These are phyloP conservation scores for Detonula confervacea DNA, from an alignment of 352 stramenopile genomes.

Conservation along the genomic window DNA sequence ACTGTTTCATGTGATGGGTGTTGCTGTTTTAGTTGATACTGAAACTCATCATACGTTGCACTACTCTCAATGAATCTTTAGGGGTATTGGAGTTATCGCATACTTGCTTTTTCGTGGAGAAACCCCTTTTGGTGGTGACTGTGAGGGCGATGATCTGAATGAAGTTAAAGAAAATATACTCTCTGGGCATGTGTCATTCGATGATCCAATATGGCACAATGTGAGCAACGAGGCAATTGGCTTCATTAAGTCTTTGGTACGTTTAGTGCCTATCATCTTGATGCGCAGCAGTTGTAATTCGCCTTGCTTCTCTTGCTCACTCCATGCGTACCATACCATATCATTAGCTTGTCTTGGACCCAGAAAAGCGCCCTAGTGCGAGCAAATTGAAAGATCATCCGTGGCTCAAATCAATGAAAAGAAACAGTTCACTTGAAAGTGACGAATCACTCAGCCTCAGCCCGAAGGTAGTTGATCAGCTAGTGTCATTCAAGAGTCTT, in stretches of 20 bases:
- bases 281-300: slow-evolving; percentile 70
- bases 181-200: not conserved
- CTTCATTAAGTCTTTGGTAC: slow-evolving; percentile 89
- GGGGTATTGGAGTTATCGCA: slow-evolving; percentile 85
- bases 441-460: slow-evolving; percentile 58
- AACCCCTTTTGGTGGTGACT: slow-evolving; percentile 95
- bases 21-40: not conserved
- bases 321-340: slow-evolving; percentile 81
- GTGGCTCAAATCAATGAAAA: slow-evolving; percentile 77
- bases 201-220: slow-evolving; percentile 85
- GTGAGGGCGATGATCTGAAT: slow-evolving; percentile 69
- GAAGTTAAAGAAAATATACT: slow-evolving; percentile 77
- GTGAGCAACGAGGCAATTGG: slow-evolving; percentile 91
- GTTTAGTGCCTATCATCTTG: slow-evolving; percentile 41
- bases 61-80: too few species aligned
- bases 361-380: slow-evolving; percentile 69
- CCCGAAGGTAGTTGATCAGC: slow-evolving; percentile 66
- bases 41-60: not conserved
- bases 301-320: slow-evolving; percentile 77
- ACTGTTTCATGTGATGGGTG: slow-evolving; percentile 76
- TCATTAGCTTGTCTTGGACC: slow-evolving; percentile 67
- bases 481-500: slow-evolving; percentile 80
- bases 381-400: slow-evolving; percentile 57
- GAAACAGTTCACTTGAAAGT: slow-evolving; percentile 62
- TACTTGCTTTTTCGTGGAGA: slow-evolving; percentile 88